Evolutionary conservation across 805 yeast species (phyloP), one percentile per base, ranked within the genome.

Genomic region (Alloascoidea hylecoeti): DNA sequence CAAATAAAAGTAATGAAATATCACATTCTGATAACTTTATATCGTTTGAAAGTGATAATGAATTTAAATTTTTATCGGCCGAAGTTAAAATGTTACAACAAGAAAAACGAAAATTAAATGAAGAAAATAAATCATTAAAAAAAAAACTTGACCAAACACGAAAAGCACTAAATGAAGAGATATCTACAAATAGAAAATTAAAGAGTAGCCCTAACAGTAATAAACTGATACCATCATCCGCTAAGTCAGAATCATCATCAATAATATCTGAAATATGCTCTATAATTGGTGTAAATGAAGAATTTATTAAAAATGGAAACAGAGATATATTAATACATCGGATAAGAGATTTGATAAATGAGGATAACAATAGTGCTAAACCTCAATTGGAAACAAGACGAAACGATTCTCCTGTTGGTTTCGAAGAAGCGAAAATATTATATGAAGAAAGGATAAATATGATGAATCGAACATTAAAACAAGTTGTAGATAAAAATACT

Each of bases 361-460:
- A 38, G 85, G 62, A 43, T 75, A 66, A 61, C 78, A 80, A 60
- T 70, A 84, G 58, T 86, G 86, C 94, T 94, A 88, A 34, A 78
- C 60, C 54, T 78, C 78, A 45, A 67, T 69, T 38, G 78, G 55
- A 16, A 68, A n/a, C n/a, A n/a, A n/a, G n/a, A n/a, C n/a, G n/a
- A n/a, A n/a, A n/a, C n/a, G n/a, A n/a, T n/a, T n/a, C n/a, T n/a
- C n/a, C n/a, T n/a, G n/a, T n/a, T n/a, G n/a, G n/a, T n/a, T n/a
- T n/a, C n/a, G 30, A 23, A 23, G n/a, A n/a, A n/a, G 30, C 9
- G 30, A 9, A n/a, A 23, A 23, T 9, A n/a, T 9, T n/a, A n/a
- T 23, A 9, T 23, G 30, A 23, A 23, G 30, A 23, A n/a, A 9
- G 30, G 30, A 23, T 23, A 23, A n/a, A 23, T 9, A 9, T 23